phyloP scores from a whole-genome alignment of 805 yeast species.

The Saccharomycopsis malanga region DNA sequence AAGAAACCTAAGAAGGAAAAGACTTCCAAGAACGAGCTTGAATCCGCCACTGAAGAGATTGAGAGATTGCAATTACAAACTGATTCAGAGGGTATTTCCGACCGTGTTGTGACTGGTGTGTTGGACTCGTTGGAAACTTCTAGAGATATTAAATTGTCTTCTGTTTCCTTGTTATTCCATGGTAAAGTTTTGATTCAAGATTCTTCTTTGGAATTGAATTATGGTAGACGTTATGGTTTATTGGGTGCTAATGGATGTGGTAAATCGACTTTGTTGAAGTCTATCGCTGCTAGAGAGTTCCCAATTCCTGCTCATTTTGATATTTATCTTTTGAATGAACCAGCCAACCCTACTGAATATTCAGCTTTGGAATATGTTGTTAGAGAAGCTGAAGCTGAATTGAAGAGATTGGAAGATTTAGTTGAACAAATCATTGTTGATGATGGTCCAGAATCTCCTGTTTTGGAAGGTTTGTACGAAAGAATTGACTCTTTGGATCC shows the following conservation, averaged over 20 bases:
- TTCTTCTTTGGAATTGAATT: constrained; percentile 85
- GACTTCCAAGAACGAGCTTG: constrained; percentile 43
- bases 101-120: constrained; percentile 97
- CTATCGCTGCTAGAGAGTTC: constrained; percentile 92
- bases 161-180: constrained; percentile 89
- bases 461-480: constrained; percentile 85
- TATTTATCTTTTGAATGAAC: constrained; percentile 90
- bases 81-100: constrained; percentile 90
- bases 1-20: constrained; percentile 53
- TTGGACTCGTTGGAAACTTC: constrained; percentile 82
- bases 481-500: constrained; percentile 96
- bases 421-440: constrained; percentile 85
- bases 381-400: constrained; percentile 89
- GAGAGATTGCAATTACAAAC: constrained; percentile 85
- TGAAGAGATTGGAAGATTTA: constrained; percentile 81
- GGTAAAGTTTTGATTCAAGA: constrained; percentile 96
- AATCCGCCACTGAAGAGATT: constrained; percentile 64
- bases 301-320: constrained; percentile 92
- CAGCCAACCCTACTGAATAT: constrained; percentile 89
- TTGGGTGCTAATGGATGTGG: constrained; percentile 99
- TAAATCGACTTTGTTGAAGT: constrained; percentile 89
- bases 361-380: constrained; percentile 96
- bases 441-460: constrained; percentile 89
- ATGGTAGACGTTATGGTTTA: constrained; percentile 95
- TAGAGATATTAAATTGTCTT: constrained; percentile 86